phyloP scores from a whole-genome alignment of 2,329 filamentous ascomycete species.

The Byssothecium circinans region DNA sequence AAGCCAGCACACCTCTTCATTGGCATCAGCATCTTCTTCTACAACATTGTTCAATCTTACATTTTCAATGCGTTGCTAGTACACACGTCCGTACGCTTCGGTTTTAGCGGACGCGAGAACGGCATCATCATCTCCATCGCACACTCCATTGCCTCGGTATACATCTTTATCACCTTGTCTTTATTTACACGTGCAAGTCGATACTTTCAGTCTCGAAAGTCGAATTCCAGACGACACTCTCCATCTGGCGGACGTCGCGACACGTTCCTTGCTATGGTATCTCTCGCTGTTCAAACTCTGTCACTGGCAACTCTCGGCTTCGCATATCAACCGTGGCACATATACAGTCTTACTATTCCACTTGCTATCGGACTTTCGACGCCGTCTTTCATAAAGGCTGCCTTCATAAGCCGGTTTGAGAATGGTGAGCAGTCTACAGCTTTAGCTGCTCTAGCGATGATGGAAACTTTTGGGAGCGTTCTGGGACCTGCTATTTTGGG shows the following conservation, averaged over 20 bases:
- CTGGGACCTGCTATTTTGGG: constrained; percentile 10
- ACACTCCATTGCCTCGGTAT: constrained; percentile 5
- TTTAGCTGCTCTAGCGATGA: constrained; percentile 9
- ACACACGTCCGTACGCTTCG: constrained; percentile 9
- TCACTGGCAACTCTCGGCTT: constrained; percentile 3
- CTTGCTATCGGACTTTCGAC: constrained; percentile 8
- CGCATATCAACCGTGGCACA: constrained; percentile 1
- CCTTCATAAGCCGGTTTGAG: neutral
- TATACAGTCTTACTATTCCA: constrained; percentile 3
- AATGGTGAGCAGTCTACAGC: neutral
- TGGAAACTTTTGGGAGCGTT: constrained; percentile 11
- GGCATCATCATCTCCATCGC: constrained; percentile 15
- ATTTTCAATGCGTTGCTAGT: constrained; percentile 12
- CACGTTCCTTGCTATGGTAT: neutral
- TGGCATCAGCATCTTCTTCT: constrained; percentile 7
- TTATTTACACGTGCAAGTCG: neutral
- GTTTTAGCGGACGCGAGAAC: constrained; percentile 11
- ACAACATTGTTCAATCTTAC: constrained; percentile 14
- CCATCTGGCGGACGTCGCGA: neutral
- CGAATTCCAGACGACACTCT: neutral
- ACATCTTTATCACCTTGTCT: constrained; percentile 7
- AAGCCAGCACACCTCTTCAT: neutral
- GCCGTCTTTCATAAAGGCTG: constrained; percentile 10
- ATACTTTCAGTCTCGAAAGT: neutral
- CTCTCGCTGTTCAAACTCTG: constrained; percentile 2